Base-by-base conservation (phyloP, 257 asterid genomes). In the Nicotiana tabacum region DNA sequence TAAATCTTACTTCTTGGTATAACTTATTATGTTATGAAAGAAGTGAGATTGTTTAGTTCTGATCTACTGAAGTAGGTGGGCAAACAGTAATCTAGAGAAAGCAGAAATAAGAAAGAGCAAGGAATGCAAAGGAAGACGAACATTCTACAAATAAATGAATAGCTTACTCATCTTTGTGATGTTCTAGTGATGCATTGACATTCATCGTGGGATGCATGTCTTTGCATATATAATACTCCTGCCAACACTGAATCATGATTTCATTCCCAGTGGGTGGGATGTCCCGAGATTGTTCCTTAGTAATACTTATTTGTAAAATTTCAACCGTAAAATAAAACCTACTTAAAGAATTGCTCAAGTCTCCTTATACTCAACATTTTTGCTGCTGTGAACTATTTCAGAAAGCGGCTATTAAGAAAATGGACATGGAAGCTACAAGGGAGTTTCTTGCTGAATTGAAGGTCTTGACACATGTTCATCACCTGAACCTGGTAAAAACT, bases 321-420 rank as follows among this genome's bases (percentile, higher is more conserved):
- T 27, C 15, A 51, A 27, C 64, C 64, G 27, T 51, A 27, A 39
- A 43, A 43, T 9, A 43, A 43, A 43, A 7, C 17, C 17, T 0
- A 76, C 64, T 27, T 66, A 81, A 30, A 66, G 78, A 65, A 66
- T 35, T 65, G 43, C 48, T 65, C 55, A 24, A 64, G 77, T 81
- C 55, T 55, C 56, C 51, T 66, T 18, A 32, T 81, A 30, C 56
- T 39, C 78, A 27, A 56, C 65, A 39, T 11, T 62, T 61, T 43
- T 64, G 24, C 35, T 64, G 77, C 76, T 64, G 48, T 35, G 8
- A 60, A 43, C 60, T 55, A 77, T 62, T 90, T 91, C 97, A 95
- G 99, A 95, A 91, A 95, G 98, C 97, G 18, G 99, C 99, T 37
- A 92, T 95, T 62, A 95, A 95, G 95, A 95, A 94, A 92, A 95